phyloP scores from a whole-genome alignment of 805 yeast genomes.

The Diddensiella caesifluorescens region DNA sequence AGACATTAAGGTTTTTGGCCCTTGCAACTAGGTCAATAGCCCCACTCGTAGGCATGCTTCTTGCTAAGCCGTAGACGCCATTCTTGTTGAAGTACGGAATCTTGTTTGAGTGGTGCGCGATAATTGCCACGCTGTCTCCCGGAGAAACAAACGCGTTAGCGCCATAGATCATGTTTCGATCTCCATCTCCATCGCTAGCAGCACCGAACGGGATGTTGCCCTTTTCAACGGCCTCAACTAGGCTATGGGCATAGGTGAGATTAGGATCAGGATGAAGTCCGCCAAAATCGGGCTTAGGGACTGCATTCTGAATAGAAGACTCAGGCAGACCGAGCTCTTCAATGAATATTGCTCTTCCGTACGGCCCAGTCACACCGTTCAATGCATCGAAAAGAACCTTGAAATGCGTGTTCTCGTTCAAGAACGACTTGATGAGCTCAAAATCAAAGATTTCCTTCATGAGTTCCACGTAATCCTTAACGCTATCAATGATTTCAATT shows the following conservation, averaged over 20 bases:
- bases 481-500: slow-evolving; percentile 79
- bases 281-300: slow-evolving; percentile 86
- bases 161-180: slow-evolving; percentile 97
- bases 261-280: slow-evolving; percentile 98
- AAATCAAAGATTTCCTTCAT: slow-evolving; percentile 86
- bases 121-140: slow-evolving; percentile 96
- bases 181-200: slow-evolving; percentile 99
- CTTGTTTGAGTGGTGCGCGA: slow-evolving; percentile 83
- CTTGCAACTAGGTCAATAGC: slow-evolving; percentile 91
- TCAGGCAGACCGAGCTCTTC: slow-evolving; percentile 76
- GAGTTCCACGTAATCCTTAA: slow-evolving; percentile 70
- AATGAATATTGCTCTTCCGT: slow-evolving; percentile 77
- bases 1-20: slow-evolving; percentile 62
- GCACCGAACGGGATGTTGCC: slow-evolving; percentile 90
- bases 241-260: slow-evolving; percentile 83
- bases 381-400: slow-evolving; percentile 80
- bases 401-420: slow-evolving; percentile 52
- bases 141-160: slow-evolving; percentile 93
- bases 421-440: slow-evolving; percentile 66
- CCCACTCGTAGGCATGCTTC: slow-evolving; percentile 96
- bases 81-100: slow-evolving; percentile 88
- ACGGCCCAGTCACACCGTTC: slow-evolving; percentile 97
- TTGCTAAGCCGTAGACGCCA: slow-evolving; percentile 88
- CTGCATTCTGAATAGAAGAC: slow-evolving; percentile 68
- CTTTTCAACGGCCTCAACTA: slow-evolving; percentile 80